Evolutionary conservation across 768 basidiomycete species (phyloP), one percentile per base, ranked within the genome.

Genomic region (Lyophyllum decastes): DNA sequence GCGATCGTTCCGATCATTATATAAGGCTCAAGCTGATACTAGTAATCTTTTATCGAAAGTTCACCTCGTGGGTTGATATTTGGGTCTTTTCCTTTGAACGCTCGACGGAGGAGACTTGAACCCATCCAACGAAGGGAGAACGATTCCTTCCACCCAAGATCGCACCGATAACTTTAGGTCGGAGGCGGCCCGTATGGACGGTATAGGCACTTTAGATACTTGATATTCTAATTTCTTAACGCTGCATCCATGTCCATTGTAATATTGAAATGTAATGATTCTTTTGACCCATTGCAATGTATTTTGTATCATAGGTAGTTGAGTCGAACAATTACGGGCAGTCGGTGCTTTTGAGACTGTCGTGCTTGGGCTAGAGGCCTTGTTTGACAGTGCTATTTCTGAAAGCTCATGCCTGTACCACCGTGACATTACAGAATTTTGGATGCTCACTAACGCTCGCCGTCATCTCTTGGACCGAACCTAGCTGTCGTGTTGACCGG

Each of bases 31-130:
- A 34, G 21, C 82, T 82, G n/a, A 41, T 30, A 10, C 30, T 30
- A 10, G 19, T 19, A 10, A 5, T 41, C 40, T 19, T 19, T 26
- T 58, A 75, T 78, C 78, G 87, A 88, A 89, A 89, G 86, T 88
- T 30, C 80, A 89, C 87, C 86, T 86, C 76, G 75, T 70, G 68
- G 77, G 79, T 77, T 80, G 84, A 87, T 87, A 88, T 89, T 89
- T 88, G 87, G 80, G 85, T 75, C 78, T 69, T 72, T 74, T 72
- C 62, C 66, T 55, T 40, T 41, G n/a, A 41, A 55, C 59, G 63
- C 50, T 59, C 61, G 43, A 78, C 74, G 63, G 75, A 73, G 73
- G 72, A 68, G 73, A 75, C 82, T 85, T 89, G 87, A 86, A 76
- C 77, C 72, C 67, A 73, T 65, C 45, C 59, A 65, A 68, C 72